Evolutionary conservation across 305 asterid genomes (phyloP).

Genomic region (Rubia balearica): DNA sequence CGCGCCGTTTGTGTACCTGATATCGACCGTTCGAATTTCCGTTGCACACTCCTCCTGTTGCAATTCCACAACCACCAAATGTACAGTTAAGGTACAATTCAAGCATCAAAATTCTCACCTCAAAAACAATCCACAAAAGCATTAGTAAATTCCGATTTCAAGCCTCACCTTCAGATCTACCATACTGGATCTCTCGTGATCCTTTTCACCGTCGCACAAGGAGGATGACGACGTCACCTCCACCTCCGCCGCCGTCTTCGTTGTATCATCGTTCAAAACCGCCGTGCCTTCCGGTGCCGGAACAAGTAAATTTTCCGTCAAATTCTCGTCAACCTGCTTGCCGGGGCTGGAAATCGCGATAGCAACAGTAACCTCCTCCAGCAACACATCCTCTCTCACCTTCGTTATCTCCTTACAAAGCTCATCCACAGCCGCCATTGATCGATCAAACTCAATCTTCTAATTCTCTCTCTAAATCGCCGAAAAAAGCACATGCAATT

Average conservation of each 20-base stretch:
- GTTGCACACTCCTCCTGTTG: conserved; percentile 33
- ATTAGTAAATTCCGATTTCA: conserved; percentile 20
- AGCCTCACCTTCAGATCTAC: conserved; percentile 62
- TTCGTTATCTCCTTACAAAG: conserved; percentile 15
- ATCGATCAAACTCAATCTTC: conserved; percentile 18
- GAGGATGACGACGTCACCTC: background rate
- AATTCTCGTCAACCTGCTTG: conserved; percentile 22
- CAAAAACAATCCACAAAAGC: background rate
- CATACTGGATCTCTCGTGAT: conserved; percentile 22
- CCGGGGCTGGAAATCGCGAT: conserved; percentile 17
- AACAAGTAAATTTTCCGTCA: conserved; percentile 26
- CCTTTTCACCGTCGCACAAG: conserved; percentile 27
- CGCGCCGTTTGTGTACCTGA: conserved; percentile 39
- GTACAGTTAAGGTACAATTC: background rate
- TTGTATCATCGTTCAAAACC: conserved; percentile 38
- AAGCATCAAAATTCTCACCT: background rate
- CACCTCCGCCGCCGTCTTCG: conserved; percentile 20
- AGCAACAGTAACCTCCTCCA: conserved; percentile 27
- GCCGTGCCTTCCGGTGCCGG: conserved; percentile 21
- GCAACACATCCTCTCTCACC: conserved; percentile 15
- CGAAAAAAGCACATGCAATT: conserved; percentile 7
- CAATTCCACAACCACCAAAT: conserved; percentile 9
- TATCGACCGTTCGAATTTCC: conserved; percentile 37
- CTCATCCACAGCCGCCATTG: conserved; percentile 17
- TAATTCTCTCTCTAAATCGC: conserved; percentile 16